Conservation (phyloP, 1,139 yeast species). For the Yamadazyma blattariae region DNA sequence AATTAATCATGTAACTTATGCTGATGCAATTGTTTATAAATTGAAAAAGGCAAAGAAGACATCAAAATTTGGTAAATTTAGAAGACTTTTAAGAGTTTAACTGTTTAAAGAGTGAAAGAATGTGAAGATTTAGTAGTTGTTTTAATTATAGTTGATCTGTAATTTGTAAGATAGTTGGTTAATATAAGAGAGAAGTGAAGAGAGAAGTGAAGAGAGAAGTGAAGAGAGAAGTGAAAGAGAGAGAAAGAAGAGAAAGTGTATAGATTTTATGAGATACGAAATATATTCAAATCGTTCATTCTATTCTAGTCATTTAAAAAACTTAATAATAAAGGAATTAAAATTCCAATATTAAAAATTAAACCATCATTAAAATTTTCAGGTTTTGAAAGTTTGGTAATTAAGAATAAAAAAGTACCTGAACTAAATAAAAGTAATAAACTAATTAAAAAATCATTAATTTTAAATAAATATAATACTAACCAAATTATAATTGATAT, state of each 20-base stretch:
- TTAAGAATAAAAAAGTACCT: constrained; percentile 72
- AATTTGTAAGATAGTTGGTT: too few relatives aligned
- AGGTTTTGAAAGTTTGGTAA: constrained; percentile 26
- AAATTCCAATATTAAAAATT: constrained; percentile 7
- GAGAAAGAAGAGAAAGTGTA: too few relatives aligned
- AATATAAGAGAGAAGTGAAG: too few relatives aligned
- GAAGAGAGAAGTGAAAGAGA: too few relatives aligned
- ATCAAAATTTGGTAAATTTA: constrained; percentile 1
- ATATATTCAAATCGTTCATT: not conserved
- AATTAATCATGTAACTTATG: constrained; percentile 13
- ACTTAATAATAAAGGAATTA: constrained; percentile 14
- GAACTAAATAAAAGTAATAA: constrained; percentile 57
- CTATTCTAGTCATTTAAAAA: constrained; percentile 6
- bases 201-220: too few relatives aligned
- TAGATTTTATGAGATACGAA: too few relatives aligned
- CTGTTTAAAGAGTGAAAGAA: too few relatives aligned
- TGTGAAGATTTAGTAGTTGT: too few relatives aligned
- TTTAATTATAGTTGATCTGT: too few relatives aligned
- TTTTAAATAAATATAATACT: constrained; percentile 28
- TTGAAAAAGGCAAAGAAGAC: constrained; percentile 1
- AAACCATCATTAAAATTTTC: constrained; percentile 5
- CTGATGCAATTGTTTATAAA: constrained; percentile 12
- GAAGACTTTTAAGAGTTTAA: not conserved
- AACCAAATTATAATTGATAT: constrained; percentile 48
- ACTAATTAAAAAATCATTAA: constrained; percentile 45